Conservation (phyloP, 371 early-diverging fungal species). For the Syncephalastrum racemosum region DNA sequence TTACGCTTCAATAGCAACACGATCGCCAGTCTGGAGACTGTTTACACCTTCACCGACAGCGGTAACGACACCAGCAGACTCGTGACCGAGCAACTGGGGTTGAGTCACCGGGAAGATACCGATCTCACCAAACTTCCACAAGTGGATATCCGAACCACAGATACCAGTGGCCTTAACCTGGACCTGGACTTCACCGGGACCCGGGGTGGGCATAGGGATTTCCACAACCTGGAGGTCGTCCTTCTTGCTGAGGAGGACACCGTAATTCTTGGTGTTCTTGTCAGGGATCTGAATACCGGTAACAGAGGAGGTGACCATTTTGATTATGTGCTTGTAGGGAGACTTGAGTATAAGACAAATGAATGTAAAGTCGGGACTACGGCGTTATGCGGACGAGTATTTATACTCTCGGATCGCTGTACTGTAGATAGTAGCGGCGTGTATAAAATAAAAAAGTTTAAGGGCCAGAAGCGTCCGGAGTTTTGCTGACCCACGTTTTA, state of each 20-base stretch:
- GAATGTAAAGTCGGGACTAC: no score
- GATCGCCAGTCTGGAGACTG: constrained; percentile 26
- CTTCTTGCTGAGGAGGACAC: constrained; percentile 37
- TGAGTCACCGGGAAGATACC: constrained; percentile 43
- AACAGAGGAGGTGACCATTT: not conserved
- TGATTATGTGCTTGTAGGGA: no score
- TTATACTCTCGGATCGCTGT: no score
- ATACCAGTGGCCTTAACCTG: constrained; percentile 50
- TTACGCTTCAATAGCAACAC: constrained; percentile 42
- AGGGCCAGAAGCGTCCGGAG: not conserved
- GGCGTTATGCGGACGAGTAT: no score
- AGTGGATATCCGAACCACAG: constrained; percentile 46
- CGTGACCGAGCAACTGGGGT: constrained; percentile 48
- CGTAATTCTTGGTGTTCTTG: constrained; percentile 29
- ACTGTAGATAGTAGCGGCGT: not conserved
- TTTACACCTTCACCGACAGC: constrained; percentile 38
- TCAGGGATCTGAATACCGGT: constrained; percentile 13
- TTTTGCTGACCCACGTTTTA: no score
- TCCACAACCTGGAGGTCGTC: constrained; percentile 44
- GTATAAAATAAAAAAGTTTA: constrained; percentile 4
- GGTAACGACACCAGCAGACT: constrained; percentile 46
- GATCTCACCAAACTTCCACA: constrained; percentile 48
- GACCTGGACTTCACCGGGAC: constrained; percentile 33
- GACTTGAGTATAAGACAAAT: no score
- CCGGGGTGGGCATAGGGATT: constrained; percentile 41